Evolutionary conservation across 2,329 filamentous ascomycete genomes (phyloP).

Genomic region (Lachnellula cervina): DNA sequence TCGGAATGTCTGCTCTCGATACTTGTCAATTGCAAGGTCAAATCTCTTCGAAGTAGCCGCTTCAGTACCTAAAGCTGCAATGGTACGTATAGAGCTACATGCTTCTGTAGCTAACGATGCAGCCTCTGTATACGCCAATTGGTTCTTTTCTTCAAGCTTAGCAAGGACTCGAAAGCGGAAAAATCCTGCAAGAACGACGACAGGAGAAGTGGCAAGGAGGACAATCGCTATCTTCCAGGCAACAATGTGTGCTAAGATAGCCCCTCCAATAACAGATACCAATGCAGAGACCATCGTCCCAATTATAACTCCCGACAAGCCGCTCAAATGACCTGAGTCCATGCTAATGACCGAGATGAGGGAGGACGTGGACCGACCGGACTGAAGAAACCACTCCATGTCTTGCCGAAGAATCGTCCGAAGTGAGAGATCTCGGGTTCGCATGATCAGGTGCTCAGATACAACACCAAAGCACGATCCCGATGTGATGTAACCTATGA

Average conservation of each 20-base stretch:
- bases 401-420: slow-evolving; percentile 62
- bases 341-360: slow-evolving; percentile 65
- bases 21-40: slow-evolving; percentile 42
- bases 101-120: slow-evolving; percentile 63
- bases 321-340: slow-evolving; percentile 62
- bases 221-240: slow-evolving; percentile 75
- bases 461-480: slow-evolving; percentile 49
- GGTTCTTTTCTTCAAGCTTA: slow-evolving; percentile 57
- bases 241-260: slow-evolving; percentile 65
- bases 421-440: slow-evolving; percentile 58
- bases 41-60: slow-evolving; percentile 50
- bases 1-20: slow-evolving; percentile 50
- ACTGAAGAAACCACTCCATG: slow-evolving; percentile 66
- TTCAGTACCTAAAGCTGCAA: slow-evolving; percentile 52
- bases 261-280: slow-evolving; percentile 63
- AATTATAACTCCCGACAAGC: slow-evolving; percentile 65
- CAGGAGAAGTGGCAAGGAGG: slow-evolving; percentile 61
- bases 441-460: slow-evolving; percentile 61
- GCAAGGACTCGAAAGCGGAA: slow-evolving; percentile 62
- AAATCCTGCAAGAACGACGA: slow-evolving; percentile 64
- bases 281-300: slow-evolving; percentile 64
- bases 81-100: slow-evolving; percentile 61
- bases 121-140: slow-evolving; percentile 59
- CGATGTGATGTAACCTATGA: slow-evolving; percentile 57
- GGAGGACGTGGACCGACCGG: slow-evolving; percentile 54